Evolutionary conservation across 2,329 filamentous ascomycete genomes (phyloP), one percentile per base, ranked within the genome.

Genomic region (Verticillium nubilum): DNA sequence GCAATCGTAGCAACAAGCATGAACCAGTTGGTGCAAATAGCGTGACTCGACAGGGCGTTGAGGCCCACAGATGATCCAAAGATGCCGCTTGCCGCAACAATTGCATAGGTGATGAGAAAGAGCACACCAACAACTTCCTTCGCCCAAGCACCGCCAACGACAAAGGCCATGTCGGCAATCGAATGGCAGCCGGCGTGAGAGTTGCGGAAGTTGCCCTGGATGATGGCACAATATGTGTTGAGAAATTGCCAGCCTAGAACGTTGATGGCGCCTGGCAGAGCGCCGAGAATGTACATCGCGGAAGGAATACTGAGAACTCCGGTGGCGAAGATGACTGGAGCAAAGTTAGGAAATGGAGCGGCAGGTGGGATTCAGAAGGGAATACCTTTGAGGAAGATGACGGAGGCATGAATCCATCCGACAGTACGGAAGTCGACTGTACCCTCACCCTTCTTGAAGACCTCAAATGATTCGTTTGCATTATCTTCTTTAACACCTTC

Each of bases 11-110:
- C 80, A 4, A 87, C 68, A 27, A 86, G 74, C 9, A 78, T 76
- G 70, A 78, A 87, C 73, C 76, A 84, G 17, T 84, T 83, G 0
- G 84, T 86, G 66, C 85, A 88, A 3, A 80, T 72, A 3, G 79
- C 80, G 64, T 87, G 84, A 29, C 76, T 74, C 0, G 82, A 85
- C 1, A 88, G 73, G 0, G 84, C 82, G 64, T 88, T 88, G 57
- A 88, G 72, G 0, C 78, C 85, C 0, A 82, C 82, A 0, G 83
- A 83, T 1, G 85, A 78, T 13, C 82, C 83, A 35, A 87, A 75
- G 61, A 88, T 84, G 5, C 85, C 84, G 1, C 80, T 81, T 1
- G 79, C 84, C 9, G 78, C 76, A 35, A 80, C 80, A 15, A 87
- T 79, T 47, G 85, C 76, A 60, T 84, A 86, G 4, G 81, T 82